phyloP scores from a whole-genome alignment of 1,139 yeast species.

The Pichia sp. region DNA sequence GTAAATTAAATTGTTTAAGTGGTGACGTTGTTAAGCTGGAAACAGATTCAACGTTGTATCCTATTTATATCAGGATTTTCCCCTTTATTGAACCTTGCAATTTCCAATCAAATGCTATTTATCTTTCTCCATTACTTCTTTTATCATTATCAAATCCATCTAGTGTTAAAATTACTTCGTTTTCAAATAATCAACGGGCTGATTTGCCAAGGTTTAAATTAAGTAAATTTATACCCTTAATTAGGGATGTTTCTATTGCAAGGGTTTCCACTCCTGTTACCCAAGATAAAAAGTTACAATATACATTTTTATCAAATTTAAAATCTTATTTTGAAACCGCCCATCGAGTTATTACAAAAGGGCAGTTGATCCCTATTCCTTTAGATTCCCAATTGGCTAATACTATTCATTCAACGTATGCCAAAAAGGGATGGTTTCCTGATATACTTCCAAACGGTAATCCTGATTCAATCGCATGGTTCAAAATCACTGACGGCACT shows the following conservation, averaged over 20 bases:
- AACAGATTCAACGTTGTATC: constrained; percentile 16
- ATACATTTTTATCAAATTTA: constrained; percentile 56
- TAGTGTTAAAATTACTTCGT: constrained; percentile 23
- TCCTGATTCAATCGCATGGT: constrained; percentile 84
- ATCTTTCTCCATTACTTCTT: constrained; percentile 61
- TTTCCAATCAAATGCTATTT: constrained; percentile 37
- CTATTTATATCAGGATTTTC: constrained; percentile 38
- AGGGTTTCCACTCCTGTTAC: constrained; percentile 69
- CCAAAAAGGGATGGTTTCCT: constrained; percentile 32
- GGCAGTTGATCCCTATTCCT: constrained; percentile 70
- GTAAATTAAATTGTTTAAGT: constrained; percentile 54
- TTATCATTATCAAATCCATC: constrained; percentile 41
- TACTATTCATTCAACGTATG: constrained; percentile 43
- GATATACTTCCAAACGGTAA: constrained; percentile 51
- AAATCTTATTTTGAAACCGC: constrained; percentile 55
- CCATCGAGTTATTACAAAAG: constrained; percentile 51
- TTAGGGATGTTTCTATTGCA: constrained; percentile 51
- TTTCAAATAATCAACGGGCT: constrained; percentile 8
- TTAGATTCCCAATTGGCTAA: constrained; percentile 67
- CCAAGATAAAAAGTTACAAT: constrained; percentile 60
- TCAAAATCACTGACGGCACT: constrained; percentile 47
- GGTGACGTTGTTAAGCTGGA: constrained; percentile 57
- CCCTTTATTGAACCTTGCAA: constrained; percentile 61
- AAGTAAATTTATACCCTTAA: constrained; percentile 34
- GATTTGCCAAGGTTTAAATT: constrained; percentile 18